Evolutionary conservation across 176 grass and related monocot genomes (phyloP).

Genomic region (Triticum urartu): DNA sequence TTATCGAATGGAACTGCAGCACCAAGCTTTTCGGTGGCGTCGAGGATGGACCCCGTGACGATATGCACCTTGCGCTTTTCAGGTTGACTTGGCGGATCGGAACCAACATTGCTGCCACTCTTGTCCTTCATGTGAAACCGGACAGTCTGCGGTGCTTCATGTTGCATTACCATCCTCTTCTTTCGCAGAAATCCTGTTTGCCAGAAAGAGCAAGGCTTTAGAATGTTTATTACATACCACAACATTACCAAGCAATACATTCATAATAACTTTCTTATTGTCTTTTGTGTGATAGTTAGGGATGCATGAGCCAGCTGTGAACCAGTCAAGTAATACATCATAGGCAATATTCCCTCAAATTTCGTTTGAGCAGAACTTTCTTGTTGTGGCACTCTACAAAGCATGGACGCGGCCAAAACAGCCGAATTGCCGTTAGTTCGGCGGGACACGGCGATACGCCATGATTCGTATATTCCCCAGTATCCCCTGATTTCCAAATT

Average conservation of each 20-base stretch:
- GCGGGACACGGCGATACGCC: too few relatives aligned
- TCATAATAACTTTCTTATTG: slow-evolving; percentile 11
- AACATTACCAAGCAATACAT: background rate
- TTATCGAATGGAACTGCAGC: slow-evolving; percentile 65
- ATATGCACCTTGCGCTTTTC: slow-evolving; percentile 25
- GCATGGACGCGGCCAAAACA: too few relatives aligned
- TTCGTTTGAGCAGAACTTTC: background rate
- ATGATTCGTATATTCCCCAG: too few relatives aligned
- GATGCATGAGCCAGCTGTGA: background rate
- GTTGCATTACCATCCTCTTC: slow-evolving; percentile 29
- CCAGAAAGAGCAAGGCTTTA: slow-evolving; percentile 31
- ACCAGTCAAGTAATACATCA: background rate
- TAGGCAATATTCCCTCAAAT: background rate
- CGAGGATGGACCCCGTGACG: slow-evolving; percentile 49
- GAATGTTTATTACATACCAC: slow-evolving; percentile 9
- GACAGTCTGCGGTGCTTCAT: slow-evolving; percentile 33
- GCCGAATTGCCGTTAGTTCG: too few relatives aligned
- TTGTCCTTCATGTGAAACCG: slow-evolving; percentile 34
- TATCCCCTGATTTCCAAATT: too few relatives aligned
- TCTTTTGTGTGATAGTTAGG: background rate
- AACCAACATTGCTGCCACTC: slow-evolving; percentile 5
- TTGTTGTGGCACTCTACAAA: background rate
- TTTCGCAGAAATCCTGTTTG: slow-evolving; percentile 67
- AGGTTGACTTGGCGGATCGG: slow-evolving; percentile 6
- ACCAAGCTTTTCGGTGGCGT: slow-evolving; percentile 58